A percentile compares a stretch with the other conserved stretches of the same genome.
Conservation (phyloP, 768 basidiomycete genomes). For the Rubroboletus satanas region DNA sequence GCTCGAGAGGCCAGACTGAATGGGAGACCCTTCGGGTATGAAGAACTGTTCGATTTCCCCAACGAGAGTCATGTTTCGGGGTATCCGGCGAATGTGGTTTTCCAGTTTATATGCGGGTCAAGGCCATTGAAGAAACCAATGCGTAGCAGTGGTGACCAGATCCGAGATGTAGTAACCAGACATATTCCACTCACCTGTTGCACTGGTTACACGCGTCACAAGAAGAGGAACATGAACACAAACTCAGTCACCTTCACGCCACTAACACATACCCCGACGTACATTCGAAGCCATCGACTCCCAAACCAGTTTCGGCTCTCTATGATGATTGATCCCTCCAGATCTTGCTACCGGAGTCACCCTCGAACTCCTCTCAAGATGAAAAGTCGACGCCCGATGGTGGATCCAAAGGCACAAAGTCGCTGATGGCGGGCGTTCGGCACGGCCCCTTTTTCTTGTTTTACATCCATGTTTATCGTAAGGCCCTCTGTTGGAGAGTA, state of each 20-base stretch:
- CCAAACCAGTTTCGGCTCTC: slow-evolving; percentile 1
- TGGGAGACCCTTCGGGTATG: slow-evolving; percentile 1
- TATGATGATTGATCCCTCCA: background rate
- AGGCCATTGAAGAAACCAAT: slow-evolving; percentile 1
- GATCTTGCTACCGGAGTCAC: background rate
- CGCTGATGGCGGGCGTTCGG: background rate
- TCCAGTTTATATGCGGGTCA: background rate
- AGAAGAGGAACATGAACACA: background rate
- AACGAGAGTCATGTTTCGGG: slow-evolving; percentile 7
- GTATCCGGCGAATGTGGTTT: background rate
- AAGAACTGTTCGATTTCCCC: slow-evolving; percentile 16
- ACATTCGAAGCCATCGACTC: background rate
- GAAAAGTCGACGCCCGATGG: background rate
- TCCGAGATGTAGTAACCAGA: background rate
- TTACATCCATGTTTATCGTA: no score
- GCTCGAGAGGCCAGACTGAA: slow-evolving; percentile 15
- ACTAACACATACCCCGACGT: no score
- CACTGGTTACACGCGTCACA: background rate
- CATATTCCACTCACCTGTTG: background rate
- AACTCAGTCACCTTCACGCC: no score
- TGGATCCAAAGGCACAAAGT: slow-evolving; percentile 1
- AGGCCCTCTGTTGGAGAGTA: no score
- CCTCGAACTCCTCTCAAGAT: background rate
- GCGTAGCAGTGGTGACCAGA: background rate
- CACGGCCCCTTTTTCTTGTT: no score